Evolutionary conservation across 805 yeast genomes (phyloP).

Genomic region (Blastobotrys peoriensis): DNA sequence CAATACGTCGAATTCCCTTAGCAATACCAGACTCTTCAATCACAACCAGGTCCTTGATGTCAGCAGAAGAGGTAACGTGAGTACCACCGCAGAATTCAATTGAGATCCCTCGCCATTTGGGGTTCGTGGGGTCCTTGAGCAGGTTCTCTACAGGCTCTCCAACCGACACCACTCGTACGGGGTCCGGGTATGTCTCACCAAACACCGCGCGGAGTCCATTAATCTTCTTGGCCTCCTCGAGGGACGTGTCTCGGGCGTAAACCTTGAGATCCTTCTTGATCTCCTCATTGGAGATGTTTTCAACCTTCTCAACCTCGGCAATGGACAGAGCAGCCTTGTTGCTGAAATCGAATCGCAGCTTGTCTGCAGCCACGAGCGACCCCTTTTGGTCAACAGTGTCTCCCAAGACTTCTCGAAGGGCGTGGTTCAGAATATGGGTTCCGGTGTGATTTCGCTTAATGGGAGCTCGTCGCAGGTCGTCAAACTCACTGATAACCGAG

Average conservation of each 20-base stretch:
- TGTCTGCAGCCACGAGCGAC: slow-evolving; percentile 91
- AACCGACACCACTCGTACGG: slow-evolving; percentile 94
- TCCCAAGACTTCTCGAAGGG: slow-evolving; percentile 80
- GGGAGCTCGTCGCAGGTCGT: slow-evolving; percentile 92
- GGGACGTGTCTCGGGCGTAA: slow-evolving; percentile 74
- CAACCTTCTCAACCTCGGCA: slow-evolving; percentile 69
- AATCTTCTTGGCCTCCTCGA: slow-evolving; percentile 67
- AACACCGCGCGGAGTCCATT: slow-evolving; percentile 93
- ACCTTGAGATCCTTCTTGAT: slow-evolving; percentile 69
- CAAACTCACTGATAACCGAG: slow-evolving; percentile 76
- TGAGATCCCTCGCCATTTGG: slow-evolving; percentile 71
- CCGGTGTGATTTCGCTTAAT: slow-evolving; percentile 97
- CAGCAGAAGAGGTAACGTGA: slow-evolving; percentile 87
- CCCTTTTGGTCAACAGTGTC: slow-evolving; percentile 92
- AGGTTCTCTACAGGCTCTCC: slow-evolving; percentile 86
- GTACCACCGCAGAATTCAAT: slow-evolving; percentile 99
- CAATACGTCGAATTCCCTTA: slow-evolving; percentile 96
- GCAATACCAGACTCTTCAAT: slow-evolving; percentile 97
- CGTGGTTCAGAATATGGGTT: slow-evolving; percentile 90
- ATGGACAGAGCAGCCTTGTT: slow-evolving; percentile 78
- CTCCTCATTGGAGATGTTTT: slow-evolving; percentile 62
- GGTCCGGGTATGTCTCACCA: slow-evolving; percentile 98
- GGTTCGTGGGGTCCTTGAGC: slow-evolving; percentile 60
- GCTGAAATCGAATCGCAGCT: slow-evolving; percentile 92
- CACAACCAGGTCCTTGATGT: slow-evolving; percentile 83